A percentile compares a stretch with the other conserved stretches of the same genome.
Evolutionary conservation across 768 basidiomycete species (phyloP).

Genomic region (Termitomyces sp.): DNA sequence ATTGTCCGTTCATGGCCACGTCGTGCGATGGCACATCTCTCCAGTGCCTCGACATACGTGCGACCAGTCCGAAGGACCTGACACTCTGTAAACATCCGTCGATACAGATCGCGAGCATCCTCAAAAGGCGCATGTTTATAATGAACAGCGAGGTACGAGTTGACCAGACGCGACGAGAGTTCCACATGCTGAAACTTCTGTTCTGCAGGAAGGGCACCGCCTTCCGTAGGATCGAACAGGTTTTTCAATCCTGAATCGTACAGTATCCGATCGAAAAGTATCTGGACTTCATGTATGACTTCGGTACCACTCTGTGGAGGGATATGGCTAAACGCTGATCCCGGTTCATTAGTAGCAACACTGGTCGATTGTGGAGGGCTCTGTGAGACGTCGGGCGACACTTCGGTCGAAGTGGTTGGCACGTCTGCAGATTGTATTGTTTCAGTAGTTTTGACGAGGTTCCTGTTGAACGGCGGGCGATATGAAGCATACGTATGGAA

Average conservation of each 20-base stretch:
- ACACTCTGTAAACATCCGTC: slow-evolving; percentile 38
- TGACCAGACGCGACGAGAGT: slow-evolving; percentile 60
- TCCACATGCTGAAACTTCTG: slow-evolving; percentile 52
- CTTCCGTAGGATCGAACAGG: background rate
- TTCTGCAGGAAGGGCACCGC: slow-evolving; percentile 9
- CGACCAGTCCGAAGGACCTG: slow-evolving; percentile 43
- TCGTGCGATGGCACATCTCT: slow-evolving; percentile 47
- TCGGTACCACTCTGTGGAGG: slow-evolving; percentile 73
- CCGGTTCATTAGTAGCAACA: background rate
- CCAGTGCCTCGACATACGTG: slow-evolving; percentile 61
- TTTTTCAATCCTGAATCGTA: slow-evolving; percentile 27
- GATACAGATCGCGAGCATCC: slow-evolving; percentile 42
- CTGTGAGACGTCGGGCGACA: background rate
- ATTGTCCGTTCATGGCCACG: slow-evolving; percentile 39
- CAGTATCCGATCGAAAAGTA: slow-evolving; percentile 61
- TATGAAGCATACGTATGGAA: slow-evolving; percentile 88
- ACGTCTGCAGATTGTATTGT: background rate
- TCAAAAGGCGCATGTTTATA: slow-evolving; percentile 51
- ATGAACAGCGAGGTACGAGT: slow-evolving; percentile 77
- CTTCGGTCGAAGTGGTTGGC: background rate
- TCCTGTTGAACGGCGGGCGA: slow-evolving; percentile 59
- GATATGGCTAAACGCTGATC: slow-evolving; percentile 39
- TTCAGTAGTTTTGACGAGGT: slow-evolving; percentile 38
- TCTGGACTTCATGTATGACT: slow-evolving; percentile 60
- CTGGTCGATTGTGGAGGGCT: slow-evolving; percentile 3